phyloP scores from a whole-genome alignment of 1,284 basidiomycete genomes.

The Sporisorium reilianum region DNA sequence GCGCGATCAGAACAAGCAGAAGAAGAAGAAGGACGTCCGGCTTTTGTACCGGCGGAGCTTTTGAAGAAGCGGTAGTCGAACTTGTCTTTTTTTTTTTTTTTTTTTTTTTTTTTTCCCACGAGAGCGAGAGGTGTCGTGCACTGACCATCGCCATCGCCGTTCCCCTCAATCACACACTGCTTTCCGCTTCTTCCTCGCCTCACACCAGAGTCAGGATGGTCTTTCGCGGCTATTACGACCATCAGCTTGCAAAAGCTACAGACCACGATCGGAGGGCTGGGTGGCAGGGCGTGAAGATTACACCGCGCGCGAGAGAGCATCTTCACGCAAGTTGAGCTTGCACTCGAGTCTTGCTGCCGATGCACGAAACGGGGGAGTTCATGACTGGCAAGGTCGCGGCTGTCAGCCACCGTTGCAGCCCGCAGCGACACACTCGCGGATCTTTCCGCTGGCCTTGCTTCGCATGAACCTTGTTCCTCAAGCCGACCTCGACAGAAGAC shows the following conservation, averaged over 20 bases:
- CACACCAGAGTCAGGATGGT: too few species aligned
- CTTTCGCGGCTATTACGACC: too few species aligned
- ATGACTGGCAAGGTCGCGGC: background rate
- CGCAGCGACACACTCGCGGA: background rate
- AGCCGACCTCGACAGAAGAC: background rate
- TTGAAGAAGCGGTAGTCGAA: background rate
- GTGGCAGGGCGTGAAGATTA: background rate
- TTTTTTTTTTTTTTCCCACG: too few species aligned
- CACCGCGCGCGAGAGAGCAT: background rate
- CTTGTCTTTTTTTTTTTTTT: too few species aligned
- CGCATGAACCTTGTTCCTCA: background rate
- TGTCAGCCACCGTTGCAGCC: background rate
- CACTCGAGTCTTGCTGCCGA: background rate
- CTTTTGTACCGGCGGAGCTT: background rate
- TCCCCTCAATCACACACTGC: background rate
- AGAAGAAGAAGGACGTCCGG: background rate
- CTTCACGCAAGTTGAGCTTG: background rate
- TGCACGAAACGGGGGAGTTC: background rate
- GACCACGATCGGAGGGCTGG: background rate
- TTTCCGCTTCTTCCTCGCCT: background rate
- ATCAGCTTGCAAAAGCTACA: background rate
- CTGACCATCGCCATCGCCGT: constrained; percentile 1
- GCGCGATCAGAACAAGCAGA: background rate
- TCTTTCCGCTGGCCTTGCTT: background rate
- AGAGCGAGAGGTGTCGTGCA: background rate